Conservation (phyloP, 148 eudicot genomes). For the Fagopyrum homotropicum region DNA sequence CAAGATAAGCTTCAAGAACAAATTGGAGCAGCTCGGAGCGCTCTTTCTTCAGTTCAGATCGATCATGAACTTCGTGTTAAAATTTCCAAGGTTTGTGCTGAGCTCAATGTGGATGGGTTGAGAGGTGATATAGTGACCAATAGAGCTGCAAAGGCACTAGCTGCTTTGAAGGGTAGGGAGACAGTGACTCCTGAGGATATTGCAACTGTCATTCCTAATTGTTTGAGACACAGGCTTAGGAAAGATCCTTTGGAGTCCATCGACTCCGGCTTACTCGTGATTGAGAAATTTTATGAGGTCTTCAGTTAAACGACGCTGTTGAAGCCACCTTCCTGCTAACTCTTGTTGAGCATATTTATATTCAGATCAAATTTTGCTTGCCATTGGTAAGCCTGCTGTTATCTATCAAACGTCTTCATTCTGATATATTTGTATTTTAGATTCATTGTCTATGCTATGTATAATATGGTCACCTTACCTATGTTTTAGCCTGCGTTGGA, state of each 20-base stretch:
- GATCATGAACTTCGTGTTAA: constrained; percentile 84
- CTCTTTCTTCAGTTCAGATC: constrained; percentile 58
- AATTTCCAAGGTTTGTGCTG: constrained; percentile 85
- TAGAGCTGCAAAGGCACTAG: constrained; percentile 93
- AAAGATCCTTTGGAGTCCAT: constrained; percentile 96
- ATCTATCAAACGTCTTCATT: too few species aligned
- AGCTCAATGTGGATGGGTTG: constrained; percentile 86
- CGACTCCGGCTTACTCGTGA: constrained; percentile 87
- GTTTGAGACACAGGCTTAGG: constrained; percentile 83
- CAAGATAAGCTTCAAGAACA: constrained; percentile 77
- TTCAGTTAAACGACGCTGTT: constrained; percentile 38
- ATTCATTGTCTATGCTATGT: too few species aligned
- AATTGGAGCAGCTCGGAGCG: constrained; percentile 48
- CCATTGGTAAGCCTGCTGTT: background rate
- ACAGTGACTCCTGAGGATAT: constrained; percentile 77
- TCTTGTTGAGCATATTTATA: background rate
- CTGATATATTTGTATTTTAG: too few species aligned
- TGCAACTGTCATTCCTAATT: constrained; percentile 89
- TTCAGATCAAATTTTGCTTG: background rate
- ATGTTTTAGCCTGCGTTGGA: too few species aligned
- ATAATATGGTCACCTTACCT: too few species aligned
- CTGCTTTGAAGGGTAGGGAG: constrained; percentile 83
- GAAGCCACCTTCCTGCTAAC: background rate
- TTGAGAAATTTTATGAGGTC: constrained; percentile 87
- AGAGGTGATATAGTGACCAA: constrained; percentile 96